Percentiles rank a stretch among this genome's conserved stretches.
Evolutionary conservation across 2,329 filamentous ascomycete genomes (phyloP).

Genomic region (Apiospora aurea): DNA sequence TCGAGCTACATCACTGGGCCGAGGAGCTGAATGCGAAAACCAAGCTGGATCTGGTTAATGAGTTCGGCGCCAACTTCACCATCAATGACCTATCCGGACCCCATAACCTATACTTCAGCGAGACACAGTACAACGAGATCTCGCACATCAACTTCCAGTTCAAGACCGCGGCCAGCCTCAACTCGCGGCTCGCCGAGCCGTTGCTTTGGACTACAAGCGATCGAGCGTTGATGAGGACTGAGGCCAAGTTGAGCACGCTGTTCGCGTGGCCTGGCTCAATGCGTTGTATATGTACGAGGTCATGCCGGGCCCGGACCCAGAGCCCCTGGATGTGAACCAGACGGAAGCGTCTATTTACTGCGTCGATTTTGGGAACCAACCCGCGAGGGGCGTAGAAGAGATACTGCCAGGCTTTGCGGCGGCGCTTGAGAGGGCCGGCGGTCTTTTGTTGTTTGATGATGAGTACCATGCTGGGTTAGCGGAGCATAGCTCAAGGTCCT

Average conservation of each 20-base stretch:
- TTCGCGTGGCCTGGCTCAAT: background rate
- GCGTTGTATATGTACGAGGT: background rate
- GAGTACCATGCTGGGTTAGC: background rate
- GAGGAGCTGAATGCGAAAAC: conserved; percentile 36
- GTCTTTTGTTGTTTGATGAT: background rate
- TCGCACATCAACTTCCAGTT: conserved; percentile 40
- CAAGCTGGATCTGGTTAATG: conserved; percentile 28
- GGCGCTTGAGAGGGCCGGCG: background rate
- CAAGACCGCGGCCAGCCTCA: conserved; percentile 44
- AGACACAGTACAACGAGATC: conserved; percentile 44
- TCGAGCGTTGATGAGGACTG: conserved; percentile 28
- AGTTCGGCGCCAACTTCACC: conserved; percentile 32
- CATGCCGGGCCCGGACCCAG: background rate
- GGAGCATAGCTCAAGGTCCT: background rate
- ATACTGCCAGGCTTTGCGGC: background rate
- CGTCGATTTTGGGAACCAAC: conserved; percentile 4
- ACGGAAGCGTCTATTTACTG: background rate
- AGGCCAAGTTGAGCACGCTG: background rate
- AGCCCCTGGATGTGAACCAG: background rate
- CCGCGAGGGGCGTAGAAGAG: background rate
- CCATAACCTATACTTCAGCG: conserved; percentile 38
- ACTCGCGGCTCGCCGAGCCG: conserved; percentile 45
- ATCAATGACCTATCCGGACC: conserved; percentile 41
- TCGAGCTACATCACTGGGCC: conserved; percentile 42
- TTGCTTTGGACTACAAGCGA: conserved; percentile 42